phyloP scores from a whole-genome alignment of 2,329 filamentous ascomycete genomes.

The Trichoderma hamatum region DNA sequence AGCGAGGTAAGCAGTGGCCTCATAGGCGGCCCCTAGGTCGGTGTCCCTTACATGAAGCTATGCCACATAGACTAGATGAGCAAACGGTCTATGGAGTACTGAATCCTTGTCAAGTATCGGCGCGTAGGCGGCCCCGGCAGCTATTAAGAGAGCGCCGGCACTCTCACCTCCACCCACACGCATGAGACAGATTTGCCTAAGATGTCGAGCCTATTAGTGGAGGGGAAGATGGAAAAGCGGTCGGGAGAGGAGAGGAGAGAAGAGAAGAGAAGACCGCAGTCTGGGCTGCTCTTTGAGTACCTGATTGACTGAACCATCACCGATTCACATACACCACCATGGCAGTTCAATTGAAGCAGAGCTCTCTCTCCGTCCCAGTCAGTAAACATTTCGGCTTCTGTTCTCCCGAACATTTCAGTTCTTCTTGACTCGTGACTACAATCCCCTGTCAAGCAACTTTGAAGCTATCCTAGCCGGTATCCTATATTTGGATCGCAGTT shows the following conservation, averaged over 20 bases:
- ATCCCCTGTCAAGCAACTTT: background rate
- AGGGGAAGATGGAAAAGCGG: background rate
- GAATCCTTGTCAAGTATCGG: slow-evolving; percentile 3
- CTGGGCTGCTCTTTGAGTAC: background rate
- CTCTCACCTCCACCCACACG: background rate
- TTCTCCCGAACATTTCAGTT: background rate
- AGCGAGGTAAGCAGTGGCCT: background rate
- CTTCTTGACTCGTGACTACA: background rate
- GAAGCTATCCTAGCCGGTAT: background rate
- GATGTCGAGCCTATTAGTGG: background rate
- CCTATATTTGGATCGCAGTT: background rate
- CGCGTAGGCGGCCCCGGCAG: background rate
- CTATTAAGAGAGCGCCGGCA: background rate
- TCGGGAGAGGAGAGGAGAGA: background rate
- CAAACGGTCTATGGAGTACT: background rate
- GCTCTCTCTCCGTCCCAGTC: background rate
- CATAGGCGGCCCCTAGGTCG: background rate
- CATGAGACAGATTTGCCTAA: background rate
- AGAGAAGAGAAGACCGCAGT: background rate
- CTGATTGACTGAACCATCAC: background rate
- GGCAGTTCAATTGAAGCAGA: background rate
- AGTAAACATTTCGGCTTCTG: background rate
- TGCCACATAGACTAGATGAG: background rate
- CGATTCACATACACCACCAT: background rate
- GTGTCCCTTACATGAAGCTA: slow-evolving; percentile 1